phyloP scores from a whole-genome alignment of 305 asterid genomes.

The Rubia balearica region DNA sequence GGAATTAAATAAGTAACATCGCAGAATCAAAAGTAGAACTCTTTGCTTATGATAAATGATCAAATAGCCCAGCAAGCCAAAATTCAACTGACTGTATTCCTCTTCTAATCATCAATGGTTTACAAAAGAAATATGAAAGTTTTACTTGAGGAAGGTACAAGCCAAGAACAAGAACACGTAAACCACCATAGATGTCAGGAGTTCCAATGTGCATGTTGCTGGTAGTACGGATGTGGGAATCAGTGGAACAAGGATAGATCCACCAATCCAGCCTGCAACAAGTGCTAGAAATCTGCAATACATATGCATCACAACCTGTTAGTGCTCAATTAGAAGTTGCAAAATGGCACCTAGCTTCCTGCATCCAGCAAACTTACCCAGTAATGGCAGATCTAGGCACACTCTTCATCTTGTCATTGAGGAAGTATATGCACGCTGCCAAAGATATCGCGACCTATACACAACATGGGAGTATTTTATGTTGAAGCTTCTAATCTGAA shows the following conservation, averaged over 20 bases:
- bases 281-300: slow-evolving; percentile 70
- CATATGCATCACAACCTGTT: slow-evolving; percentile 11
- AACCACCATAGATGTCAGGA: slow-evolving; percentile 74
- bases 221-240: slow-evolving; percentile 67
- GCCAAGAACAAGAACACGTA: slow-evolving; percentile 63
- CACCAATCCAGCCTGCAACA: slow-evolving; percentile 78
- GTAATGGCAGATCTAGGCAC: slow-evolving; percentile 71
- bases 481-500: neutral
- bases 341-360: slow-evolving; percentile 7
- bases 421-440: slow-evolving; percentile 91
- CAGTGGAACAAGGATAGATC: slow-evolving; percentile 66
- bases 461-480: neutral
- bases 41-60: neutral
- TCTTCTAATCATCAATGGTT: neutral
- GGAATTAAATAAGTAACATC: too few relatives aligned
- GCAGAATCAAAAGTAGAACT: neutral
- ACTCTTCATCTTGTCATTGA: slow-evolving; percentile 90
- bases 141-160: slow-evolving; percentile 84
- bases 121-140: slow-evolving; percentile 3
- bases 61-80: neutral
- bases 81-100: neutral
- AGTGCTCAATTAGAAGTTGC: slow-evolving; percentile 10
- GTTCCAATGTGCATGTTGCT: slow-evolving; percentile 88
- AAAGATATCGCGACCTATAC: slow-evolving; percentile 83
- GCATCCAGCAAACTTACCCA: slow-evolving; percentile 51